A percentile compares a stretch with the other conserved stretches of the same genome.
Evolutionary conservation across 2,329 filamentous ascomycete genomes (phyloP).

Genomic region (Zymoseptoria passerinii): DNA sequence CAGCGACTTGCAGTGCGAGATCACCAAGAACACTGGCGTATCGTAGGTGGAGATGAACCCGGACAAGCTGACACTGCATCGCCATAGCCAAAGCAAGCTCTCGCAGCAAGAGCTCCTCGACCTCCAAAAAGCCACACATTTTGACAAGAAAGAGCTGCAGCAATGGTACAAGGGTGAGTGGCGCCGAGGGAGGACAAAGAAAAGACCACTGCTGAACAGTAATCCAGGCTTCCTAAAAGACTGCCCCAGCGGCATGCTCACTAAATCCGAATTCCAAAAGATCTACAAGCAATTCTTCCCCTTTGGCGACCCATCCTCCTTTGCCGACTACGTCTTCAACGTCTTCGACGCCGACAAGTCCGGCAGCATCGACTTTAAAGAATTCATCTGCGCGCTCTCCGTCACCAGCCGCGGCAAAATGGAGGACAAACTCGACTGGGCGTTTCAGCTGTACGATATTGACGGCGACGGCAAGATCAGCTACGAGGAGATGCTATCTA

Average conservation of each 20-base stretch:
- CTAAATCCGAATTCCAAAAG: slow-evolving; percentile 98
- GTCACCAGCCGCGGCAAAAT: slow-evolving; percentile 96
- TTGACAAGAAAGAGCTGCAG: slow-evolving; percentile 98
- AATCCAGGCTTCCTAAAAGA: slow-evolving; percentile 86
- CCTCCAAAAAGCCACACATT: slow-evolving; percentile 93
- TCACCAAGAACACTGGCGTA: slow-evolving; percentile 24
- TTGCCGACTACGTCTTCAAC: slow-evolving; percentile 98
- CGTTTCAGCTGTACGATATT: slow-evolving; percentile 98
- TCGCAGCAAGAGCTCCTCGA: slow-evolving; percentile 92
- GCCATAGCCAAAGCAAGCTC: slow-evolving; percentile 86
- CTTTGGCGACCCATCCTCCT: slow-evolving; percentile 92
- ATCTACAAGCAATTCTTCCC: slow-evolving; percentile 99
- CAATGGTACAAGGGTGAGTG: slow-evolving; percentile 97
- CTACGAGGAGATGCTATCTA: slow-evolving; percentile 97
- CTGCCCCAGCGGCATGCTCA: slow-evolving; percentile 92
- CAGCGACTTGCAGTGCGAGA: slow-evolving; percentile 25
- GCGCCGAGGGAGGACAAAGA: not conserved
- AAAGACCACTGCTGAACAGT: slow-evolving; percentile 10
- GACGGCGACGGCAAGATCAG: slow-evolving; percentile 98
- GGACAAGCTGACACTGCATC: slow-evolving; percentile 26
- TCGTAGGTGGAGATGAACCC: slow-evolving; percentile 19
- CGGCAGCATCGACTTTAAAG: slow-evolving; percentile 97
- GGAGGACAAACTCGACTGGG: slow-evolving; percentile 99
- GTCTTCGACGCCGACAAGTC: slow-evolving; percentile 98
- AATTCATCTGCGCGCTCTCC: slow-evolving; percentile 96